These are phyloP conservation scores for Coelastrella sp. DNA, from an alignment of 139 green algal species.

Conservation along the genomic window DNA sequence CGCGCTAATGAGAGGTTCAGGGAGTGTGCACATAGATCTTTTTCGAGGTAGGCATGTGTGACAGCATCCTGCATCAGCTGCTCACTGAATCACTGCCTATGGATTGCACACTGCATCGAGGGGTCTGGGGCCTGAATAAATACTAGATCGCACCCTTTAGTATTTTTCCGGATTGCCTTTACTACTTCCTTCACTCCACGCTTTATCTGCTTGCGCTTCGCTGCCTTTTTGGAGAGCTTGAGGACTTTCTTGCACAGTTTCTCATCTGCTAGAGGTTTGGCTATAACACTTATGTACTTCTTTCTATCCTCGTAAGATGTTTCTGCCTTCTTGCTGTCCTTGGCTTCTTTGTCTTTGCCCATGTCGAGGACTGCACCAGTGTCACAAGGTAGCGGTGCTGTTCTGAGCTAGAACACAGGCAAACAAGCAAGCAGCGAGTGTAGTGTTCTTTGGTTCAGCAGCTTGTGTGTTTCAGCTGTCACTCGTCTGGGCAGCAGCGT, in stretches of 20 bases:
- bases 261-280: conserved; percentile 92
- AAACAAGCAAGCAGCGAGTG: background rate
- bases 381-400: background rate
- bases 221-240: conserved; percentile 93
- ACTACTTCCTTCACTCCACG: conserved; percentile 99
- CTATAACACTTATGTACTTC: conserved; percentile 80
- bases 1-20: too few relatives aligned
- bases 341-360: conserved; percentile 53
- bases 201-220: conserved; percentile 96
- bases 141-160: too few relatives aligned
- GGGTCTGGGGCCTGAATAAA: too few relatives aligned
- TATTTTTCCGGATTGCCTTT: conserved; percentile 95
- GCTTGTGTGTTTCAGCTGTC: too few relatives aligned
- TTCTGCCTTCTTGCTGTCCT: conserved; percentile 40
- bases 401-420: background rate
- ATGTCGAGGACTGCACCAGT: conserved; percentile 22
- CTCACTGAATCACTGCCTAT: too few relatives aligned
- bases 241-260: conserved; percentile 95
- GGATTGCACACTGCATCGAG: too few relatives aligned
- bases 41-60: too few relatives aligned
- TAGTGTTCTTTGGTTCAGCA: background rate
- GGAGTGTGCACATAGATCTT: too few relatives aligned
- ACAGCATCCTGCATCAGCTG: too few relatives aligned
- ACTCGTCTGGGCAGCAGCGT: background rate
- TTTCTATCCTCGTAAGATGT: conserved; percentile 60